phyloP scores from a whole-genome alignment of 73 alveolate genomes.

The Uronychia setigera region DNA sequence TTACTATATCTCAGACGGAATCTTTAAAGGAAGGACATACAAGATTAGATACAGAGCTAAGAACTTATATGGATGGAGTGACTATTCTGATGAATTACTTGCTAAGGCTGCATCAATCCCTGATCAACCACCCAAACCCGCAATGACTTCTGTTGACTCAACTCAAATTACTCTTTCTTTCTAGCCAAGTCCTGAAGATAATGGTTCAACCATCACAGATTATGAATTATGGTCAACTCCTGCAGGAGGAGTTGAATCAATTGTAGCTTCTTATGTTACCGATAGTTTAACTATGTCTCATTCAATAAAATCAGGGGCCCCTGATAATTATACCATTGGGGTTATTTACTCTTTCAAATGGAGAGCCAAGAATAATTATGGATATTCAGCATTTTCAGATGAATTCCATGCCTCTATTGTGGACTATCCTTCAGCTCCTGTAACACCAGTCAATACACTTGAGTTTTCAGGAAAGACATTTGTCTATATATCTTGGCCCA shows the following conservation, averaged over 20 bases:
- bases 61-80: slow-evolving; percentile 58
- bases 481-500: slow-evolving; percentile 37
- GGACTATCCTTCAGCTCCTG: slow-evolving; percentile 1
- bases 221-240: slow-evolving; percentile 24
- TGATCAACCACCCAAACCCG: slow-evolving; percentile 36
- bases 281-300: slow-evolving; percentile 23
- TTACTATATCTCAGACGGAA: slow-evolving; percentile 19
- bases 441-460: slow-evolving; percentile 21
- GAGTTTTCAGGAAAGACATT: slow-evolving; percentile 16
- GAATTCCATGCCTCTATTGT: slow-evolving; percentile 11
- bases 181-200: slow-evolving; percentile 44
- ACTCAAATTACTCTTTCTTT: slow-evolving; percentile 26
- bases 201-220: slow-evolving; percentile 20
- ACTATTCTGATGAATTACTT: slow-evolving; percentile 23
- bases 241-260: slow-evolving; percentile 1
- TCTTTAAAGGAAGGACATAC: slow-evolving; percentile 39
- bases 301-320: slow-evolving; percentile 1
- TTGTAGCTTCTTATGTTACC: slow-evolving; percentile 11
- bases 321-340: slow-evolving; percentile 15
- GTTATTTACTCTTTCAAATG: slow-evolving; percentile 25
- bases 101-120: slow-evolving; percentile 51
- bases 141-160: slow-evolving; percentile 10
- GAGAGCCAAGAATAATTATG: slow-evolving; percentile 31
- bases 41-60: slow-evolving; percentile 45
- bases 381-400: slow-evolving; percentile 34